These are phyloP conservation scores for Trametes elegans DNA, from an alignment of 768 basidiomycete species.

Conservation along the genomic window DNA sequence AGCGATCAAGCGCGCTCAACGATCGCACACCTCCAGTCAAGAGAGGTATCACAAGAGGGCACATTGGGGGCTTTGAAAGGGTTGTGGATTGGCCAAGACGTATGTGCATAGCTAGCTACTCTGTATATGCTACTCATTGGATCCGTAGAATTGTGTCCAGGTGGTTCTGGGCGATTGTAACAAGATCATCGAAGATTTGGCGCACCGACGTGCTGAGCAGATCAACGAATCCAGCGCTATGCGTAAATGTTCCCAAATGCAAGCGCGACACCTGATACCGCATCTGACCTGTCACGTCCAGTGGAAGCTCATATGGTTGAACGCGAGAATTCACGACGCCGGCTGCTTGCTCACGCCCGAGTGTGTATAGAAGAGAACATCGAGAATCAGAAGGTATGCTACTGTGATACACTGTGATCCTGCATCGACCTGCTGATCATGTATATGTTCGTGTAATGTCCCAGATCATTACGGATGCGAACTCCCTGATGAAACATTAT, in stretches of 20 bases:
- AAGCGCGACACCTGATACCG: neutral
- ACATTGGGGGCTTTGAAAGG: constrained; percentile 16
- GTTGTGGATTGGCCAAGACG: constrained; percentile 19
- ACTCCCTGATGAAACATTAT: constrained; percentile 40
- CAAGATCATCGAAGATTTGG: constrained; percentile 32
- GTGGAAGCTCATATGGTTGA: constrained; percentile 33
- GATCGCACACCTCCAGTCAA: constrained; percentile 22
- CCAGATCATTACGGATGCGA: constrained; percentile 39
- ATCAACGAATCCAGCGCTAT: constrained; percentile 33
- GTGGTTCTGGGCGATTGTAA: constrained; percentile 8
- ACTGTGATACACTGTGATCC: neutral
- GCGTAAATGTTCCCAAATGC: constrained; percentile 27
- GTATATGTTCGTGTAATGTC: neutral
- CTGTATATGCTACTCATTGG: neutral
- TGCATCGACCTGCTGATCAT: neutral
- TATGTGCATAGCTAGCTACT: neutral
- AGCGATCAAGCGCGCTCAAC: constrained; percentile 30
- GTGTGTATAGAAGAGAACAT: constrained; percentile 35
- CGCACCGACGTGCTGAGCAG: constrained; percentile 30
- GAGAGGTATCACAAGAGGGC: constrained; percentile 23
- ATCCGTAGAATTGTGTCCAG: constrained; percentile 19
- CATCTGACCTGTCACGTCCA: constrained; percentile 5
- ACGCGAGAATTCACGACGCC: constrained; percentile 35
- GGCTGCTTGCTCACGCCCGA: constrained; percentile 34
- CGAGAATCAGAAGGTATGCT: constrained; percentile 37